phyloP scores from a whole-genome alignment of 2,329 filamentous ascomycete species.

The Aureobasidium sp. region DNA sequence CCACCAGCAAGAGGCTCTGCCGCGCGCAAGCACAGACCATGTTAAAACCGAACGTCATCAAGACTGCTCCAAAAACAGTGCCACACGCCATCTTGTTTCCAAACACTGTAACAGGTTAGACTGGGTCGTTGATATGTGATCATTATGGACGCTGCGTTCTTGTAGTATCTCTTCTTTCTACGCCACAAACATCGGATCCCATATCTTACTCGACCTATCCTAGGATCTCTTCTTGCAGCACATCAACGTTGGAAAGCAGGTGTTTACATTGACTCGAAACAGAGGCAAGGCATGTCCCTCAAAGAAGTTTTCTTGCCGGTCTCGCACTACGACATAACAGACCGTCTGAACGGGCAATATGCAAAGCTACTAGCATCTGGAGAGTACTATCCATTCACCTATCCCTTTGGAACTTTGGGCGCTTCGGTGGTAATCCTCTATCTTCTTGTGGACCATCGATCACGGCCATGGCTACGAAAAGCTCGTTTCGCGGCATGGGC shows the following conservation, averaged over 20 bases:
- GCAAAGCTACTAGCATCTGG: constrained; percentile 31
- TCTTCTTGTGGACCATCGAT: constrained; percentile 42
- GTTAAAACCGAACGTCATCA: background rate
- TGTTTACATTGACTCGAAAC: background rate
- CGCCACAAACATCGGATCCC: background rate
- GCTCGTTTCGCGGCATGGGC: constrained; percentile 39
- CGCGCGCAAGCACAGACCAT: background rate
- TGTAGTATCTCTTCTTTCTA: background rate
- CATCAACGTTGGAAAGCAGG: background rate
- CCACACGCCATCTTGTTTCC: background rate
- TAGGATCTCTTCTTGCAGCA: background rate
- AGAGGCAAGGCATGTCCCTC: background rate
- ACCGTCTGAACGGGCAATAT: constrained; percentile 27
- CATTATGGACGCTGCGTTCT: background rate
- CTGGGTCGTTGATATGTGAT: background rate
- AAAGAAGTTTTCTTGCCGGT: background rate
- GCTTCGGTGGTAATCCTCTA: constrained; percentile 37
- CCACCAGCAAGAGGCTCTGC: background rate
- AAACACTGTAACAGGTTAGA: constrained; percentile 8
- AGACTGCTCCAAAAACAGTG: background rate
- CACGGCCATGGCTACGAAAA: constrained; percentile 29
- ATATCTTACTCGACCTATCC: background rate
- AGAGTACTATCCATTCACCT: constrained; percentile 34
- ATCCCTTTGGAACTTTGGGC: constrained; percentile 34
- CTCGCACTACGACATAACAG: constrained; percentile 10